Conservation (phyloP, 2,329 filamentous ascomycete genomes). For the Podosphaera xanthii region DNA sequence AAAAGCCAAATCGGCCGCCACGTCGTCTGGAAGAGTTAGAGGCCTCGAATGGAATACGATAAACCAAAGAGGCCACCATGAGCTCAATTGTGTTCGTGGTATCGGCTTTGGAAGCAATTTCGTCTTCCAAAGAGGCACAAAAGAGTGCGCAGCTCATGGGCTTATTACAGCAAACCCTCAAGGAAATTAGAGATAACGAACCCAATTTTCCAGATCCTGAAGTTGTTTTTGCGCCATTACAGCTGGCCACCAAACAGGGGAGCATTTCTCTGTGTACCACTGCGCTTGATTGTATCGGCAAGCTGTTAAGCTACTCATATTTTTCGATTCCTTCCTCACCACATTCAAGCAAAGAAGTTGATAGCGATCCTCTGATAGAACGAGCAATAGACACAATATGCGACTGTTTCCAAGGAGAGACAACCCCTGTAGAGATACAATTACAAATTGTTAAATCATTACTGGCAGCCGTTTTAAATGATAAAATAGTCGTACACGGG, state of each 20-base stretch:
- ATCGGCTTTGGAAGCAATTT: slow-evolving; percentile 79
- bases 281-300: slow-evolving; percentile 92
- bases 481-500: slow-evolving; percentile 96
- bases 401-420: slow-evolving; percentile 95
- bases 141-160: slow-evolving; percentile 69
- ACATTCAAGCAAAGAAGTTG: slow-evolving; percentile 17
- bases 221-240: slow-evolving; percentile 72
- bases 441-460: slow-evolving; percentile 96
- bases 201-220: slow-evolving; percentile 69
- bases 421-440: slow-evolving; percentile 76
- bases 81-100: slow-evolving; percentile 93
- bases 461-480: slow-evolving; percentile 82
- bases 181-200: slow-evolving; percentile 69
- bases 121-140: slow-evolving; percentile 72
- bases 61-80: slow-evolving; percentile 30
- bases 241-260: slow-evolving; percentile 68
- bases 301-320: slow-evolving; percentile 96
- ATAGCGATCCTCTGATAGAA: slow-evolving; percentile 62
- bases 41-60: slow-evolving; percentile 12
- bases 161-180: slow-evolving; percentile 56
- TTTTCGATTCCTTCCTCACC: slow-evolving; percentile 49
- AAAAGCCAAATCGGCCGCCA: not conserved
- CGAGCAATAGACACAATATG: slow-evolving; percentile 97
- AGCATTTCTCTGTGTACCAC: slow-evolving; percentile 73
- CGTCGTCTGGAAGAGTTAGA: not conserved